phyloP scores from a whole-genome alignment of 352 stramenopile species.

The Thalassiosira ordinaria region DNA sequence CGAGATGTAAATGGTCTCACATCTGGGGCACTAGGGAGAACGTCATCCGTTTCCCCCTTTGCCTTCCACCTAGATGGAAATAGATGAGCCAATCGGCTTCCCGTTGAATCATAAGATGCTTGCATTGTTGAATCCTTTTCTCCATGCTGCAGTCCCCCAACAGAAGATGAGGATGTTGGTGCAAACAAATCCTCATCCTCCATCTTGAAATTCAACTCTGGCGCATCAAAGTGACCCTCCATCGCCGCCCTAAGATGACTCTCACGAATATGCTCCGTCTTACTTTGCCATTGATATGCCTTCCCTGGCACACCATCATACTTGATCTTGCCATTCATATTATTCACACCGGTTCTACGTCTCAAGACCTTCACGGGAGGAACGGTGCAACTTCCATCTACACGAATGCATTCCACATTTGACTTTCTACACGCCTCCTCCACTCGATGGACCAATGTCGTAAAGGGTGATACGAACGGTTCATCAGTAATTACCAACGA shows the following conservation, averaged over 20 bases:
- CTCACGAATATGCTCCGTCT: constrained; percentile 43
- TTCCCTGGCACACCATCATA: constrained; percentile 59
- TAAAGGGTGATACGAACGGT: constrained; percentile 70
- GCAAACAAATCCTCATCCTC: constrained; percentile 51
- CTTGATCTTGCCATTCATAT: constrained; percentile 3
- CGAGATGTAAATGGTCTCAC: constrained; percentile 40
- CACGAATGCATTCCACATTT: constrained; percentile 46
- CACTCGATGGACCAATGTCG: constrained; percentile 41
- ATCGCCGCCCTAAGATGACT: constrained; percentile 47
- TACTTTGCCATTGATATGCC: constrained; percentile 66
- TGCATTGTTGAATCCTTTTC: not conserved
- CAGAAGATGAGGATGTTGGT: not conserved
- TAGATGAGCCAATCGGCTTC: constrained; percentile 20
- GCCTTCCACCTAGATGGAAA: constrained; percentile 43
- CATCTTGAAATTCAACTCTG: constrained; percentile 43
- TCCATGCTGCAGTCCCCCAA: not conserved
- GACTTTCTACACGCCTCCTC: constrained; percentile 27
- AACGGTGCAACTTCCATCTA: constrained; percentile 69
- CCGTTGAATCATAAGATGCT: too few relatives aligned
- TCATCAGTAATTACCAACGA: constrained; percentile 65
- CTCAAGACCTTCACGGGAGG: constrained; percentile 44
- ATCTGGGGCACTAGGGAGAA: constrained; percentile 22
- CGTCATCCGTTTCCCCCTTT: constrained; percentile 30
- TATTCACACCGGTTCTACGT: not conserved
- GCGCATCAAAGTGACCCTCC: constrained; percentile 62